phyloP scores from a whole-genome alignment of 2,329 filamentous ascomycete species.

The Fusarium pininemorale region DNA sequence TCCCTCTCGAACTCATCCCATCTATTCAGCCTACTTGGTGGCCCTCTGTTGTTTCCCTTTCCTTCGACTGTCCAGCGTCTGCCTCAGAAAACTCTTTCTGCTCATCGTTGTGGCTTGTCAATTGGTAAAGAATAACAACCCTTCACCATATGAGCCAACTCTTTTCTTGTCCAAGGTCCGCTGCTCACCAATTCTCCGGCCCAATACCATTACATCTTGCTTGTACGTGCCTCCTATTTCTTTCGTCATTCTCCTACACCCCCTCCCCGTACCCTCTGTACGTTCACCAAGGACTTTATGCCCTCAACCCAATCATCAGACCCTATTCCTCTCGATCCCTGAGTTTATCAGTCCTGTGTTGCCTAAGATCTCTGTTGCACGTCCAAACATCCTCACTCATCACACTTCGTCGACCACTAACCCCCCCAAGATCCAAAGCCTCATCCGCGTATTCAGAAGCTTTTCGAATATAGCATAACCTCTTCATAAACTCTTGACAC shows the following conservation, averaged over 20 bases:
- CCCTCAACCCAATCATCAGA: conserved; percentile 8
- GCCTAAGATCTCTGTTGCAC: background rate
- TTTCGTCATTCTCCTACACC: conserved; percentile 7
- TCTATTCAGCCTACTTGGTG: conserved; percentile 5
- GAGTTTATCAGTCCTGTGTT: conserved; percentile 4
- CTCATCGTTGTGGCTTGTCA: conserved; percentile 28
- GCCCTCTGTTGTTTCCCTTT: conserved; percentile 11
- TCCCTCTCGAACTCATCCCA: conserved; percentile 22
- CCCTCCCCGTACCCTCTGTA: background rate
- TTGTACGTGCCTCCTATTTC: conserved; percentile 30
- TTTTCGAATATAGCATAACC: background rate
- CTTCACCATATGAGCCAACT: conserved; percentile 19
- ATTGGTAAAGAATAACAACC: conserved; percentile 14
- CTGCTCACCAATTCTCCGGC: conserved; percentile 10
- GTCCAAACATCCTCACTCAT: background rate
- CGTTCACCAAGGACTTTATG: background rate
- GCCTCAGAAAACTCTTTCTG: conserved; percentile 17
- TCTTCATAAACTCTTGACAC: background rate
- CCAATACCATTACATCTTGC: conserved; percentile 16
- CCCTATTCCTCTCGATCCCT: background rate
- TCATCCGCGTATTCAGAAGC: background rate
- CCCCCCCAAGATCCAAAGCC: background rate
- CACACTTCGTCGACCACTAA: conserved; percentile 3
- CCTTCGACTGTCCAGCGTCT: conserved; percentile 2
- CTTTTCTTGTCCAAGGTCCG: conserved; percentile 8